These are phyloP conservation scores for Phytopythium cucurbitacearum DNA, from an alignment of 352 stramenopile genomes.

Conservation along the genomic window DNA sequence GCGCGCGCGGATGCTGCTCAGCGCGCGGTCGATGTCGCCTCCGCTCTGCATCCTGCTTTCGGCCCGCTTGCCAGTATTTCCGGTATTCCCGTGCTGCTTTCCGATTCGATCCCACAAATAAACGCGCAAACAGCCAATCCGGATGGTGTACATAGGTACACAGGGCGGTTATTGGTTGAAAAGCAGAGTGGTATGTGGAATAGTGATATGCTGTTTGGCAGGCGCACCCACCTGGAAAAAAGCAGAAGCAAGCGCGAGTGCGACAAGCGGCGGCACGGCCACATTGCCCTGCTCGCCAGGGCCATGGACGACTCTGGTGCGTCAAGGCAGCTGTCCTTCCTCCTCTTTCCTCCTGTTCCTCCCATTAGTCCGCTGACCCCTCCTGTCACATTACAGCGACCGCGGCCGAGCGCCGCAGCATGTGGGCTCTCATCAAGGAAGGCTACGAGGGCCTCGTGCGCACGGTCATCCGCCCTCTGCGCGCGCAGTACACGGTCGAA, in stretches of 20 bases:
- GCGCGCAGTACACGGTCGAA: slow-evolving; percentile 52
- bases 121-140: too few species aligned
- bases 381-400: slow-evolving; percentile 16
- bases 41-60: slow-evolving; percentile 29
- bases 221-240: too few species aligned
- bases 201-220: too few species aligned
- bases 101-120: background rate
- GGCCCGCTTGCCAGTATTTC: background rate
- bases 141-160: too few species aligned
- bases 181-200: too few species aligned
- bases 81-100: background rate
- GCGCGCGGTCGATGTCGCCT: slow-evolving; percentile 67
- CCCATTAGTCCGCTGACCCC: slow-evolving; percentile 7
- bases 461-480: slow-evolving; percentile 73
- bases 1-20: slow-evolving; percentile 76
- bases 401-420: slow-evolving; percentile 46
- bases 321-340: slow-evolving; percentile 1
- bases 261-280: too few species aligned
- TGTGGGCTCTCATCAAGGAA: slow-evolving; percentile 82
- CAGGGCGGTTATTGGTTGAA: too few species aligned
- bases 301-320: slow-evolving; percentile 40
- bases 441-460: slow-evolving; percentile 80
- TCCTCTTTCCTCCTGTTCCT: background rate
- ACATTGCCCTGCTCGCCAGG: background rate
- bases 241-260: too few species aligned